phyloP scores from a whole-genome alignment of 768 basidiomycete species.

The Piloderma croceum region DNA sequence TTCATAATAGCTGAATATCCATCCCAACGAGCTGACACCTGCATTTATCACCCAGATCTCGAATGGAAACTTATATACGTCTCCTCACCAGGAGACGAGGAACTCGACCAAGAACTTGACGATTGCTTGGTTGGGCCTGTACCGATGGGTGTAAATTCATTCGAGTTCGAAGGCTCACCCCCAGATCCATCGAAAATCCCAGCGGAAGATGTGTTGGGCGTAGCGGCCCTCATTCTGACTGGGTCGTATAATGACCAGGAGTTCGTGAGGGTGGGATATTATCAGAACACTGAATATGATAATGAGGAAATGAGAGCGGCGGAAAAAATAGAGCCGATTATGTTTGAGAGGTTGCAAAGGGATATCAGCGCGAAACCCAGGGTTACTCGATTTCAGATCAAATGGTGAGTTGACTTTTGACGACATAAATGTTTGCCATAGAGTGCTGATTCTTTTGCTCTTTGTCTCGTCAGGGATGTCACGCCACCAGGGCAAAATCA shows the following conservation, averaged over 20 bases:
- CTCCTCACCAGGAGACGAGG: conserved; percentile 85
- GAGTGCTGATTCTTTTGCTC: background rate
- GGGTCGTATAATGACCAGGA: conserved; percentile 96
- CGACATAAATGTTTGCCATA: background rate
- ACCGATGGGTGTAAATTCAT: conserved; percentile 93
- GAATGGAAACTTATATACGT: conserved; percentile 99
- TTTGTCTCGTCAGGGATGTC: conserved; percentile 50
- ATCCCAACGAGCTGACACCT: background rate
- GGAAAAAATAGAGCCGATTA: conserved; percentile 55
- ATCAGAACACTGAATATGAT: conserved; percentile 98
- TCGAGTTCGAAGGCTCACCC: conserved; percentile 88
- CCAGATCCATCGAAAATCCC: conserved; percentile 85
- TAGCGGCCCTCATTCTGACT: conserved; percentile 94
- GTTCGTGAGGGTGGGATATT: conserved; percentile 99
- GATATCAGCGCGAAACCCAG: conserved; percentile 89
- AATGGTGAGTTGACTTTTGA: conserved; percentile 50
- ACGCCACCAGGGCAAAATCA: conserved; percentile 41
- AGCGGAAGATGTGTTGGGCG: conserved; percentile 85
- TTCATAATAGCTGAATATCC: background rate
- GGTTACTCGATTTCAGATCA: conserved; percentile 89
- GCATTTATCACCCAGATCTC: conserved; percentile 53
- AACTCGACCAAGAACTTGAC: conserved; percentile 95
- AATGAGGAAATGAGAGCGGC: conserved; percentile 83
- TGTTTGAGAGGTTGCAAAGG: conserved; percentile 75
- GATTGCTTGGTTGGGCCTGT: conserved; percentile 97